Percentiles rank a stretch among this genome's conserved stretches.
Evolutionary conservation across 331 rosid genomes (phyloP).

Genomic region (Quercus lobata): DNA sequence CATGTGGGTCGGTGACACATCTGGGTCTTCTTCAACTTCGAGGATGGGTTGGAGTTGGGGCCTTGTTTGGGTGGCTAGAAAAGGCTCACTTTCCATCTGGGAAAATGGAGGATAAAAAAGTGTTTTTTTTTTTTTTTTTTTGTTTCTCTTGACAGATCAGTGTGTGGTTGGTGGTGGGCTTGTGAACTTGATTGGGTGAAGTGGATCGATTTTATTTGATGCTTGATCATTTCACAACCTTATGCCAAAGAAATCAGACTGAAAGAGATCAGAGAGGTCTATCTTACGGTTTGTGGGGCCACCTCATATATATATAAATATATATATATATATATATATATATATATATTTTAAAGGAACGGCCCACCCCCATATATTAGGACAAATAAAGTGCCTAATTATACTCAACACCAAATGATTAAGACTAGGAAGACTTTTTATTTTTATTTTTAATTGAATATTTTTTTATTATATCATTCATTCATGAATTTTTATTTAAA

Average conservation of each 20-base stretch:
- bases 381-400: too few relatives aligned
- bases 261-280: background rate
- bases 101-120: background rate
- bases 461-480: too few relatives aligned
- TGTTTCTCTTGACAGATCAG: background rate
- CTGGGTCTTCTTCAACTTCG: constrained; percentile 2
- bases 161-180: constrained; percentile 4
- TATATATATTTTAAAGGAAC: too few relatives aligned
- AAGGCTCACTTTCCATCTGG: constrained; percentile 47
- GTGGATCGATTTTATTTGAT: background rate
- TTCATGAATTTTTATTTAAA: too few relatives aligned
- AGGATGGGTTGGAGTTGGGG: constrained; percentile 24
- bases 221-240: background rate
- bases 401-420: too few relatives aligned
- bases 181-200: background rate
- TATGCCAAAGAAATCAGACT: background rate
- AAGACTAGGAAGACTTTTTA: too few relatives aligned
- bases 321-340: too few relatives aligned
- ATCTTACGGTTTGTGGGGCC: background rate
- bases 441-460: too few relatives aligned
- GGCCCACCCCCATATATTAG: too few relatives aligned
- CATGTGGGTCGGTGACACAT: constrained; percentile 17
- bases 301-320: too few relatives aligned
- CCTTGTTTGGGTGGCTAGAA: constrained; percentile 41
- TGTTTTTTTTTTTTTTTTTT: background rate